Percentiles rank a stretch among this genome's conserved stretches.
These are phyloP conservation scores for Mycena leptocephala DNA, from an alignment of 768 basidiomycete genomes.

Conservation along the genomic window DNA sequence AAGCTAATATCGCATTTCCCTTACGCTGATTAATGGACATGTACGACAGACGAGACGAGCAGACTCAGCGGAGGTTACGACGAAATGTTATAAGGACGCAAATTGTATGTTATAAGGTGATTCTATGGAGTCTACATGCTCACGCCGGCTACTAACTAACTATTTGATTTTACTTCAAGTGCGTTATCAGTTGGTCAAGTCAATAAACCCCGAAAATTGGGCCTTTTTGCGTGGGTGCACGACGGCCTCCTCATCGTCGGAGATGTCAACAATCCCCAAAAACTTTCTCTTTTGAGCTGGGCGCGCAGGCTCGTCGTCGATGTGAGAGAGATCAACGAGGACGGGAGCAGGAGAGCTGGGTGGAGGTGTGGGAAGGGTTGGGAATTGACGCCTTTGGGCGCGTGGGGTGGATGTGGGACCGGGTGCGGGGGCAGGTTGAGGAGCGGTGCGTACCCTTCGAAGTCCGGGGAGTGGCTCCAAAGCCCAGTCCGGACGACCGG, in stretches of 20 bases:
- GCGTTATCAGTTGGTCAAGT: background rate
- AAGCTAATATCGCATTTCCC: too few species aligned
- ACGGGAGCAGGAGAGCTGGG: background rate
- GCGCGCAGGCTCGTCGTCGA: background rate
- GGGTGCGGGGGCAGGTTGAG: background rate
- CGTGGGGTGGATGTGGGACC: background rate
- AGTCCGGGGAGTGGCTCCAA: slow-evolving; percentile 22
- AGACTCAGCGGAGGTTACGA: too few species aligned
- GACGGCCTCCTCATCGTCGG: background rate
- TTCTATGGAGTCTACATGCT: background rate
- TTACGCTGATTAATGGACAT: too few species aligned
- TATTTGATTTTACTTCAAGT: background rate
- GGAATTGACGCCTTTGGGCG: background rate
- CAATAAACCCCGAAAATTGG: background rate
- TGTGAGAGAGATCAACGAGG: background rate
- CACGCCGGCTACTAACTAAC: background rate
- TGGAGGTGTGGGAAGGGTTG: slow-evolving; percentile 1
- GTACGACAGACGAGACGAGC: too few species aligned
- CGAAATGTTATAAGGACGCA: too few species aligned
- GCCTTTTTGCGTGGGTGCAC: background rate
- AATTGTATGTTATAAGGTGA: background rate
- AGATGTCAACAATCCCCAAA: background rate
- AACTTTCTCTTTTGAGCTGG: background rate
- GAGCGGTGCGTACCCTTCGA: background rate
- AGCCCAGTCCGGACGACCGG: slow-evolving; percentile 8